Evolutionary conservation across 2,329 filamentous ascomycete genomes (phyloP), one percentile per base, ranked within the genome.

Genomic region (Fusarium burgessii): DNA sequence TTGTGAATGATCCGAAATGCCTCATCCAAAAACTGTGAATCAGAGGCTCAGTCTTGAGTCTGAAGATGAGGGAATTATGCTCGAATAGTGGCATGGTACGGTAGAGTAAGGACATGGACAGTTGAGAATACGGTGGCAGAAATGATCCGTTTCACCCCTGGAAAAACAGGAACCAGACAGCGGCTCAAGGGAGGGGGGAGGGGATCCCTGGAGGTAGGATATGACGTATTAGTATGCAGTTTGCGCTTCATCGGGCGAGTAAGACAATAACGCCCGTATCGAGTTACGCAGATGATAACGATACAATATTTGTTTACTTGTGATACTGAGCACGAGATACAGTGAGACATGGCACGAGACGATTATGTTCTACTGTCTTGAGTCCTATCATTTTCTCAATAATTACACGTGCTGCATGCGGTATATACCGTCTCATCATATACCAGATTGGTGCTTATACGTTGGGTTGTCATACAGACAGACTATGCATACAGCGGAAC

Each of bases 171-270:
- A 50, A 51, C 49, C 38, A 41, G 23, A 23, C 29, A 32, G 55
- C 71, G 65, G 62, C 38, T 58, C 42, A 55, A 55, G 41, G 25
- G 56, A 49, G 43, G 41, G 35, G 25, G 14, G 15, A 46, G 47
- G 51, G 18, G 15, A 50, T 25, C 50, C 58, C 45, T 42, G 50
- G 58, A 35, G 33, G 25, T 29, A 43, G 43, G 59, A 46, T 65
- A 72, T 72, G 70, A 72, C 70, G 70, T 72, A 71, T 51, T 41
- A 35, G 49, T 14, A 41, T 68, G 66, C 65, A 62, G 62, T 61
- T 52, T 36, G 27, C 52, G 46, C 64, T 62, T 55, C 35, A 46
- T 66, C 36, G 20, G 32, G 47, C 25, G 62, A 66, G 62, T 61
- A 67, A 55, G 56, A 29, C 36, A 35, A 45, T 15, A 13, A 25